These are phyloP conservation scores for Somion occarium DNA, from an alignment of 1,284 basidiomycete genomes.

Conservation along the genomic window DNA sequence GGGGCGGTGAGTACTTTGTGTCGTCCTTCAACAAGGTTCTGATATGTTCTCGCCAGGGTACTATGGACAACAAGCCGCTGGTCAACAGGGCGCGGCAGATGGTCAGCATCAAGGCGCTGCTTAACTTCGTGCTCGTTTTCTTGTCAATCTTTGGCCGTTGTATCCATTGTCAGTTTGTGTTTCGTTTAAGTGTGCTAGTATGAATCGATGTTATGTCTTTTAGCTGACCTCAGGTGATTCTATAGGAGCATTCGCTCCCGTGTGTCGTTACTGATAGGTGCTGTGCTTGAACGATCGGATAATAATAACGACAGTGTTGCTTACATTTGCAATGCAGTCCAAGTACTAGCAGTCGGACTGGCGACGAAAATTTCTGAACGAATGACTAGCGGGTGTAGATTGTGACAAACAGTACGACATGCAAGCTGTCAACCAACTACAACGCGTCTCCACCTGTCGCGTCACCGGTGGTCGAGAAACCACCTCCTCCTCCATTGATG, in stretches of 20 bases:
- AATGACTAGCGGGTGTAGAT: slow-evolving; percentile 6
- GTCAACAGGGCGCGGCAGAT: slow-evolving; percentile 52
- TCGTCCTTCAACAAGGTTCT: neutral
- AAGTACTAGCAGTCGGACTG: neutral
- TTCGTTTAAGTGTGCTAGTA: slow-evolving; percentile 4
- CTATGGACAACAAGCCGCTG: slow-evolving; percentile 66
- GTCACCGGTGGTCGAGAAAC: slow-evolving; percentile 10
- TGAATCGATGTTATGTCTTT: neutral
- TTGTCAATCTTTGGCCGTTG: neutral
- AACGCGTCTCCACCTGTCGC: slow-evolving; percentile 15
- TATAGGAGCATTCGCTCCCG: too few species aligned
- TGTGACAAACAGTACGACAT: neutral
- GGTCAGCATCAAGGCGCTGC: slow-evolving; percentile 56
- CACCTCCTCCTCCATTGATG: slow-evolving; percentile 11
- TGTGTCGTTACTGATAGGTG: too few species aligned
- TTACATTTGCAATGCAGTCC: neutral
- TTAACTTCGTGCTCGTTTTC: slow-evolving; percentile 28
- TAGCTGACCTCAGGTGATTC: too few species aligned
- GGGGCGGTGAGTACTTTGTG: slow-evolving; percentile 59
- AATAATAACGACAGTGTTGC: too few species aligned
- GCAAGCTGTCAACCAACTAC: neutral
- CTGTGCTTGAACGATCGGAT: too few species aligned
- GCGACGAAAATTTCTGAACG: neutral
- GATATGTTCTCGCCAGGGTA: slow-evolving; percentile 57
- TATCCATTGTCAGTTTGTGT: neutral